Percentiles rank a stretch among this genome's conserved stretches.
phyloP scores from a whole-genome alignment of 2,329 filamentous ascomycete species.

The Pseudogymnoascus destructans region DNA sequence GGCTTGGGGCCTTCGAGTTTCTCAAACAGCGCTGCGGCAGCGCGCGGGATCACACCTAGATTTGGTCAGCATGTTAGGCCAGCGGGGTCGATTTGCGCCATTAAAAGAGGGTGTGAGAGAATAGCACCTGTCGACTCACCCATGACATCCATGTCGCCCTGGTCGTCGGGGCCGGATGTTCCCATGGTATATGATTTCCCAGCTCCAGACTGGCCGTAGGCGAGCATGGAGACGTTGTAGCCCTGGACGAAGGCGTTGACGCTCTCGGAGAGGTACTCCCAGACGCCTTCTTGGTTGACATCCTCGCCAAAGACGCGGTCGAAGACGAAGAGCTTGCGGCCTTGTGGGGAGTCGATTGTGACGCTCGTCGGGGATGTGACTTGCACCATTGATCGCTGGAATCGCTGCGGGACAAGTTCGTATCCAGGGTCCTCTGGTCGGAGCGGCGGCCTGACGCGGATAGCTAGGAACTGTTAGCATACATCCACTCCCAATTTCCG shows the following conservation, averaged over 20 bases:
- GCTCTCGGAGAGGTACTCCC: slow-evolving; percentile 87
- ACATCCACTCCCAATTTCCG: slow-evolving; percentile 8
- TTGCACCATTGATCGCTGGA: slow-evolving; percentile 85
- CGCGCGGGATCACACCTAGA: slow-evolving; percentile 85
- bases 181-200: slow-evolving; percentile 99
- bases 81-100: neutral
- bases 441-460: slow-evolving; percentile 82
- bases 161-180: slow-evolving; percentile 73
- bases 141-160: slow-evolving; percentile 58
- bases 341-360: slow-evolving; percentile 80
- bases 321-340: slow-evolving; percentile 90
- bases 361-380: slow-evolving; percentile 76
- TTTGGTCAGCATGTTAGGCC: slow-evolving; percentile 4
- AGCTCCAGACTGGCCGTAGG: slow-evolving; percentile 93
- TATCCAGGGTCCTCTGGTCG: slow-evolving; percentile 76
- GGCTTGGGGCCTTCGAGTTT: slow-evolving; percentile 51
- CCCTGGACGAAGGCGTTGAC: slow-evolving; percentile 84
- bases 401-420: slow-evolving; percentile 90
- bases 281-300: slow-evolving; percentile 74
- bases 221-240: slow-evolving; percentile 95
- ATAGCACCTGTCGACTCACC: slow-evolving; percentile 41
- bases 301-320: slow-evolving; percentile 86
- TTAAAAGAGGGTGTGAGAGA: neutral
- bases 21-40: slow-evolving; percentile 76
- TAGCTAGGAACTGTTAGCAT: slow-evolving; percentile 41